Conservation (phyloP, 164 flowering plant genomes). For the Berberis thunbergii region DNA sequence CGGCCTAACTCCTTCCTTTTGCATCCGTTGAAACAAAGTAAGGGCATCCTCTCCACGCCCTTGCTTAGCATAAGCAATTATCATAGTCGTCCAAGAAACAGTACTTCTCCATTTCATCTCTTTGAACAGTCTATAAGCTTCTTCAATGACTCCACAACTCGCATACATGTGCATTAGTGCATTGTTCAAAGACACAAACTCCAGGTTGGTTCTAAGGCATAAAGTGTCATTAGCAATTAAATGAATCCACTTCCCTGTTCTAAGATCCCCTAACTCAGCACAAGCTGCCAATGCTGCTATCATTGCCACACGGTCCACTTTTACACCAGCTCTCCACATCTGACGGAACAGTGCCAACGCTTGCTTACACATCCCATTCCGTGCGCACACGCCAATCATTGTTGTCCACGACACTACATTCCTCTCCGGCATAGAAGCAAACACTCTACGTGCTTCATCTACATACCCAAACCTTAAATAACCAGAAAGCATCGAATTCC, state of each 20-base stretch:
- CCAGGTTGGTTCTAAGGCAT: conserved; percentile 2
- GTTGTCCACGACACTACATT: conserved; percentile 68
- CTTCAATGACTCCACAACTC: conserved; percentile 35
- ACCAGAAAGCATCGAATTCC: conserved; percentile 44
- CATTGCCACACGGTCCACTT: conserved; percentile 47
- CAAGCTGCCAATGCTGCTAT: conserved; percentile 49
- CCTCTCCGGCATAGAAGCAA: conserved; percentile 56
- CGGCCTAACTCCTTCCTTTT: conserved; percentile 22
- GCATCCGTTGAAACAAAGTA: conserved; percentile 17
- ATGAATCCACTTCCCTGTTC: conserved; percentile 49
- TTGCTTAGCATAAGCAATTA: conserved; percentile 43
- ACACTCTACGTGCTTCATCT: conserved; percentile 13
- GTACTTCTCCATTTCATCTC: conserved; percentile 28
- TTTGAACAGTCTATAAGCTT: conserved; percentile 32
- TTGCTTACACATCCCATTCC: conserved; percentile 9
- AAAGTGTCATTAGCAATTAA: conserved; percentile 17
- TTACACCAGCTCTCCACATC: conserved; percentile 33
- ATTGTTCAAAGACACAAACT: conserved; percentile 26
- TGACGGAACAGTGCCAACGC: conserved; percentile 36
- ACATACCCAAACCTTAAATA: conserved; percentile 14
- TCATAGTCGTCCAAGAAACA: conserved; percentile 52
- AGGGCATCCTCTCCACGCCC: conserved; percentile 40
- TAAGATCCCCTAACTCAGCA: conserved; percentile 50
- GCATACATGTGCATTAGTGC: conserved; percentile 59
- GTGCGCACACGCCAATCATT: conserved; percentile 32